These are phyloP conservation scores for Auricularia heimuer DNA, from an alignment of 768 basidiomycete species.

Conservation along the genomic window DNA sequence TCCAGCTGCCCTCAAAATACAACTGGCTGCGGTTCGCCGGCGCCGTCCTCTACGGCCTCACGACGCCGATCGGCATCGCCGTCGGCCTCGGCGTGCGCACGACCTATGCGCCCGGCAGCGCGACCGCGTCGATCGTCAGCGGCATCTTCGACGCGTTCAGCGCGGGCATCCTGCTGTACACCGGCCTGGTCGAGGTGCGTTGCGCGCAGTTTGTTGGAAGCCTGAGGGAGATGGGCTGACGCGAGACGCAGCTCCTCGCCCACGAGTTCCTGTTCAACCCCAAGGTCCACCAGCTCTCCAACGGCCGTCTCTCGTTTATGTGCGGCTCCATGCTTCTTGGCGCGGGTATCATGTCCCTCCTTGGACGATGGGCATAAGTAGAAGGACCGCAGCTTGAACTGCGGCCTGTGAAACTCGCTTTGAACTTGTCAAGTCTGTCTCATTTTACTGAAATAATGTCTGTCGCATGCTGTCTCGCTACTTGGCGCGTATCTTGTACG, in stretches of 20 bases:
- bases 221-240: constrained; percentile 12
- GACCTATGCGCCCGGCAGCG: constrained; percentile 72
- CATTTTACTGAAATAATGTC: too few relatives aligned
- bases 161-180: constrained; percentile 81
- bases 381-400: too few relatives aligned
- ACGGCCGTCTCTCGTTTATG: constrained; percentile 58
- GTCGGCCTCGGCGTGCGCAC: constrained; percentile 64
- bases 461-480: too few relatives aligned
- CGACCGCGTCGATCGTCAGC: constrained; percentile 70
- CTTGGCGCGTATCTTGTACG: too few relatives aligned
- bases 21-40: constrained; percentile 47
- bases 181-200: constrained; percentile 72
- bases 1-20: constrained; percentile 49
- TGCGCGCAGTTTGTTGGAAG: background rate
- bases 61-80: constrained; percentile 84
- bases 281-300: constrained; percentile 67
- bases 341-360: constrained; percentile 79
- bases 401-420: too few relatives aligned
- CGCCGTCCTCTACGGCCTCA: constrained; percentile 59
- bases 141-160: constrained; percentile 81
- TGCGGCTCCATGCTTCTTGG: constrained; percentile 73
- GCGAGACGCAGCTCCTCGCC: constrained; percentile 49
- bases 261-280: constrained; percentile 92
- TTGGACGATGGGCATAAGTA: constrained; percentile 76
- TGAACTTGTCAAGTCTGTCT: too few relatives aligned